These are phyloP conservation scores for Arabis hirsuta DNA, from an alignment of 345 rosid species.

Conservation along the genomic window DNA sequence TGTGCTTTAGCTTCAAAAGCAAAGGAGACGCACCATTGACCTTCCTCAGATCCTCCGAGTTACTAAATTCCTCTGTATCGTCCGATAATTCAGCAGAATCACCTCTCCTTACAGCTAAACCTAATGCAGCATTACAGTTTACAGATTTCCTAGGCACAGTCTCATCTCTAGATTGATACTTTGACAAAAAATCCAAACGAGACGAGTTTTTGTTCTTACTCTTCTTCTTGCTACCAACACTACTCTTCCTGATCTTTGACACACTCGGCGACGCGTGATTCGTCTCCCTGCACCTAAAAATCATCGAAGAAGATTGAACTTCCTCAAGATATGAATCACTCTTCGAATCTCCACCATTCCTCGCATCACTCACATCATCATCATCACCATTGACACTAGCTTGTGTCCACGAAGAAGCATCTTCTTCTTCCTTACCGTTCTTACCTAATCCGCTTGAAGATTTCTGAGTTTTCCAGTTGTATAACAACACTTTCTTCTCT, in stretches of 20 bases:
- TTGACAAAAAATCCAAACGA: conserved; percentile 54
- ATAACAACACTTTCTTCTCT: conserved; percentile 69
- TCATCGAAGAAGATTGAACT: conserved; percentile 51
- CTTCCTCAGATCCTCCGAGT: conserved; percentile 64
- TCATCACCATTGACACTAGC: conserved; percentile 51
- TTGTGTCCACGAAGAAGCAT: conserved; percentile 57
- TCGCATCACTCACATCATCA: conserved; percentile 71
- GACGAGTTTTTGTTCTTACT: conserved; percentile 50
- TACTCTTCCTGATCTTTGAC: conserved; percentile 49
- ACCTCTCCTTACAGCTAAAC: conserved; percentile 53
- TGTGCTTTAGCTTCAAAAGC: conserved; percentile 63
- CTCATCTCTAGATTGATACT: conserved; percentile 53
- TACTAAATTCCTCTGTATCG: conserved; percentile 65
- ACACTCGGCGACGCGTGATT: conserved; percentile 49
- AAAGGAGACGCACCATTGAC: conserved; percentile 65
- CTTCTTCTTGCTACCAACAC: conserved; percentile 50
- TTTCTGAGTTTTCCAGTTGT: conserved; percentile 79
- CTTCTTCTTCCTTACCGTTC: conserved; percentile 45
- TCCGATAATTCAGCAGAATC: conserved; percentile 65
- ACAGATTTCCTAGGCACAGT: conserved; percentile 29
- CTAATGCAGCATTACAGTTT: conserved; percentile 47
- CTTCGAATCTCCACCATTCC: conserved; percentile 61
- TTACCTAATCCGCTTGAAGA: conserved; percentile 55
- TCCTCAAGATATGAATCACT: conserved; percentile 57
- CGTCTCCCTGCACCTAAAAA: conserved; percentile 66